Percentiles rank a stretch among this genome's conserved stretches.
These are phyloP conservation scores for Diaporthe helianthi DNA, from an alignment of 2,329 filamentous ascomycete species.

Conservation along the genomic window DNA sequence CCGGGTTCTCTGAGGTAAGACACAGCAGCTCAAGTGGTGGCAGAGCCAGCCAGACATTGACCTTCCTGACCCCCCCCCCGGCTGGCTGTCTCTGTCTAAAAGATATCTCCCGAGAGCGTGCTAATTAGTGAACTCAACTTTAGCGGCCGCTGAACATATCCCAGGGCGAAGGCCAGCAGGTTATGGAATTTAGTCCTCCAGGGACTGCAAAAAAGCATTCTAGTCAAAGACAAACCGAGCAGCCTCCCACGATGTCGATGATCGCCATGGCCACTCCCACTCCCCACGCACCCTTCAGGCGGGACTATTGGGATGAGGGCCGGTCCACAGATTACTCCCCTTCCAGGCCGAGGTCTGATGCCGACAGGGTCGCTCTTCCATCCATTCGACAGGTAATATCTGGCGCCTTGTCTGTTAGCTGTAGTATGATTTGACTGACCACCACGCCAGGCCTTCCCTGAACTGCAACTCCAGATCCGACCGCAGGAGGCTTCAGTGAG, in stretches of 20 bases:
- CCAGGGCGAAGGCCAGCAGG: constrained; percentile 27
- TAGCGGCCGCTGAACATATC: constrained; percentile 14
- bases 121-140: constrained; percentile 25
- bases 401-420: not conserved
- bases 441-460: constrained; percentile 51
- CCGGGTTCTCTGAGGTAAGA: constrained; percentile 31
- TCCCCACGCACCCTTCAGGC: constrained; percentile 50
- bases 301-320: constrained; percentile 50
- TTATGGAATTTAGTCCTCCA: constrained; percentile 52
- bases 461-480: constrained; percentile 48
- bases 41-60: not conserved
- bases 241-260: constrained; percentile 55
- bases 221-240: constrained; percentile 39
- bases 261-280: constrained; percentile 55
- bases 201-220: constrained; percentile 42
- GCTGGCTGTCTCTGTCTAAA: not conserved
- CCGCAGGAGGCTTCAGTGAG: constrained; percentile 44
- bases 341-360: constrained; percentile 47
- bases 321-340: constrained; percentile 44
- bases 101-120: constrained; percentile 13
- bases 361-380: constrained; percentile 54
- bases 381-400: constrained; percentile 59
- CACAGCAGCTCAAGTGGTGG: constrained; percentile 14
- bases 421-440: constrained; percentile 35
- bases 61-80: no score